Conservation (phyloP, 306 rosid species). For the Leucaena leucocephala region DNA sequence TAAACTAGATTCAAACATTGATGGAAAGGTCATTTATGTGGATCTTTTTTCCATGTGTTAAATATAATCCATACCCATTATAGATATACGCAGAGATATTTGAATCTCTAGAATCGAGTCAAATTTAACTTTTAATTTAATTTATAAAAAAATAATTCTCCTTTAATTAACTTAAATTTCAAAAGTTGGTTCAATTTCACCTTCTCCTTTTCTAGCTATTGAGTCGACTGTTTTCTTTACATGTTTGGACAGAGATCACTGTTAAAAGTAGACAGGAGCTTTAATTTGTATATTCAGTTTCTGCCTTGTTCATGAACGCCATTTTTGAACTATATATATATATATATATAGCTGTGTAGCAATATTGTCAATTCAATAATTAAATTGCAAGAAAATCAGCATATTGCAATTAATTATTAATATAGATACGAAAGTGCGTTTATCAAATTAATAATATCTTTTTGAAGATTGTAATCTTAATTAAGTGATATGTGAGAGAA, state of each 20-base stretch:
- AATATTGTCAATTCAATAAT: neutral
- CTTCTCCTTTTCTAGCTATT: neutral
- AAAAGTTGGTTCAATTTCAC: neutral
- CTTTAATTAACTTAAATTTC: neutral
- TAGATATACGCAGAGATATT: neutral
- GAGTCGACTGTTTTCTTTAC: neutral
- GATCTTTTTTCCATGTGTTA: neutral
- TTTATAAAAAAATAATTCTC: neutral
- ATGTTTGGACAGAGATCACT: neutral
- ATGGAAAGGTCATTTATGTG: neutral
- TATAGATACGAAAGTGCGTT: neutral
- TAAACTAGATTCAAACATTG: neutral
- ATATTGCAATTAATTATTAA: neutral
- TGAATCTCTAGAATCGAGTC: neutral
- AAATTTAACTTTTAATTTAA: neutral
- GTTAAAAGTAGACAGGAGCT: slow-evolving; percentile 16
- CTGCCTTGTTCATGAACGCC: neutral
- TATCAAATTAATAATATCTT: neutral
- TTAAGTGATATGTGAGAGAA: neutral
- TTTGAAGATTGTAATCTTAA: neutral
- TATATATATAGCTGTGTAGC: neutral
- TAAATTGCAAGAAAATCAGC: neutral
- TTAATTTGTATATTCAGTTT: neutral
- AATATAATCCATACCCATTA: neutral
- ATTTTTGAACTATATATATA: neutral